A percentile compares a stretch with the other conserved stretches of the same genome.
phyloP scores from a whole-genome alignment of 2,329 filamentous ascomycete species.

The Salinomyces thailandicus region DNA sequence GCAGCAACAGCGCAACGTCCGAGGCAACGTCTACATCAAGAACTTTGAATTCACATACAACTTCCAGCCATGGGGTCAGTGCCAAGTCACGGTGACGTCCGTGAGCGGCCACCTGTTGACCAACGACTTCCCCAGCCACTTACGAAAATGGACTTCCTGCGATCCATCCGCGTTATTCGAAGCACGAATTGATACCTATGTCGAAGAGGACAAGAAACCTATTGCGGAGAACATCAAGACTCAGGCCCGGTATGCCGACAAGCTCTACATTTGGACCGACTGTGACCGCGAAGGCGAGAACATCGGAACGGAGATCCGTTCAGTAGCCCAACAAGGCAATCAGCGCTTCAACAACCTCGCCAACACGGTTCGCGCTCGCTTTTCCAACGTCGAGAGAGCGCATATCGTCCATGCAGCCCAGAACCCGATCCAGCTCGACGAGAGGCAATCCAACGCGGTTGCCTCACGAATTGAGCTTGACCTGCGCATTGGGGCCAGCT shows the following conservation, averaged over 20 bases:
- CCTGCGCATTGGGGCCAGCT: constrained; percentile 81
- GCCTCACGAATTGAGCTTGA: constrained; percentile 84
- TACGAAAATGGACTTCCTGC: constrained; percentile 71
- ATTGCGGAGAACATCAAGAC: constrained; percentile 78
- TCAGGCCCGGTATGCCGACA: constrained; percentile 61
- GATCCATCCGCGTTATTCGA: constrained; percentile 71
- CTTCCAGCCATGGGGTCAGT: constrained; percentile 72
- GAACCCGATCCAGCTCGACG: constrained; percentile 66
- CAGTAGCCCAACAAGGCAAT: constrained; percentile 68
- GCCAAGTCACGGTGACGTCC: constrained; percentile 84
- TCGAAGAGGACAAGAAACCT: constrained; percentile 62
- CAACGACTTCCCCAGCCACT: constrained; percentile 64
- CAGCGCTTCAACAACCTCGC: constrained; percentile 42
- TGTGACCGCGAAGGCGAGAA: constrained; percentile 96
- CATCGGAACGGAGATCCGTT: constrained; percentile 82
- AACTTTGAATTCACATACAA: constrained; percentile 90
- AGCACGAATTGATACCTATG: constrained; percentile 58
- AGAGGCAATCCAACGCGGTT: constrained; percentile 78
- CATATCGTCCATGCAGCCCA: constrained; percentile 79
- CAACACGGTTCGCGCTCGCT: constrained; percentile 73
- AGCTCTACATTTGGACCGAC: constrained; percentile 95
- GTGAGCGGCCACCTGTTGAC: constrained; percentile 79
- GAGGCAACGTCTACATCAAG: constrained; percentile 67
- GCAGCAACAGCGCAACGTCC: constrained; percentile 50
- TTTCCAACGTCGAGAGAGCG: constrained; percentile 93